Percentiles rank a stretch among this genome's conserved stretches.
Evolutionary conservation across 1,139 yeast species (phyloP).

Genomic region (Magnusiomyces starmeri): DNA sequence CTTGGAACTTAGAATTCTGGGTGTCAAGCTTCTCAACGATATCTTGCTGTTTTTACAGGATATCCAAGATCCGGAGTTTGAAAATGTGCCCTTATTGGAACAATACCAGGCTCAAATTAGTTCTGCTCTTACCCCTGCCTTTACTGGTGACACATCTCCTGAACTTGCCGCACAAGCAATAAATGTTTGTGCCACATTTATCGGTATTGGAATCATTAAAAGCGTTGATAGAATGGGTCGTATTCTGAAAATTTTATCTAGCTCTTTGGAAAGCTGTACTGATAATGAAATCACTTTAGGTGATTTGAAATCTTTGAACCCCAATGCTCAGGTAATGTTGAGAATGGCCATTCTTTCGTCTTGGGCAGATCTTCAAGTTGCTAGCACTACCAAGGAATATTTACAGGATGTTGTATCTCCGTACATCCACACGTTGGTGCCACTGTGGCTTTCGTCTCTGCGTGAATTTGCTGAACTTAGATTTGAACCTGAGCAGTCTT

Average conservation of each 20-base stretch:
- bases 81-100: constrained; percentile 65
- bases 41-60: constrained; percentile 43
- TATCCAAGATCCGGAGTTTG: constrained; percentile 65
- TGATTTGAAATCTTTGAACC: constrained; percentile 32
- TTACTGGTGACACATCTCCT: constrained; percentile 64
- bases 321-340: constrained; percentile 48
- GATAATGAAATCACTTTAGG: constrained; percentile 41
- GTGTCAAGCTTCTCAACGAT: constrained; percentile 61
- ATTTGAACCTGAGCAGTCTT: constrained; percentile 47
- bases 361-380: constrained; percentile 77
- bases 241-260: constrained; percentile 59
- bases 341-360: constrained; percentile 70
- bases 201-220: constrained; percentile 48
- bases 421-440: constrained; percentile 53
- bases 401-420: constrained; percentile 45
- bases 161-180: constrained; percentile 72
- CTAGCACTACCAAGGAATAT: constrained; percentile 34
- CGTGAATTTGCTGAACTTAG: constrained; percentile 66
- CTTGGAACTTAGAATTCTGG: constrained; percentile 52
- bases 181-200: constrained; percentile 69
- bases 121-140: constrained; percentile 87
- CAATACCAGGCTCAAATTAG: constrained; percentile 94
- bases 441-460: constrained; percentile 72
- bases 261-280: constrained; percentile 53
- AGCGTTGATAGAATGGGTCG: constrained; percentile 47